Percentiles rank a stretch among this genome's conserved stretches.
phyloP scores from a whole-genome alignment of 2,329 filamentous ascomycete species.

The Fusarium sp. region DNA sequence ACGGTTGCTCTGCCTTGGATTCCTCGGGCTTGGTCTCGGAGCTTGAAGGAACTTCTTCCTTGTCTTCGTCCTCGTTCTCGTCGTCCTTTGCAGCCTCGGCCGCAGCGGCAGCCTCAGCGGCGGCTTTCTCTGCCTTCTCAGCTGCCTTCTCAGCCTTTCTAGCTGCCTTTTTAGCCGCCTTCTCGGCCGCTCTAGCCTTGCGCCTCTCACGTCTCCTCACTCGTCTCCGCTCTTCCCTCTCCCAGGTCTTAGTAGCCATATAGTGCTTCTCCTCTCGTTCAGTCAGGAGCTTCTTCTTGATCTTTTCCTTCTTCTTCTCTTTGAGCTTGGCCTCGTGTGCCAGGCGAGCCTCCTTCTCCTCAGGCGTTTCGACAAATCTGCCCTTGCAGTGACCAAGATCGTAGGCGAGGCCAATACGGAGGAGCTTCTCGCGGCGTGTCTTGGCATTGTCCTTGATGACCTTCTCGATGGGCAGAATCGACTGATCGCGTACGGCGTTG shows the following conservation, averaged over 20 bases:
- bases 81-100: constrained; percentile 37
- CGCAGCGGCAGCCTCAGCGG: constrained; percentile 14
- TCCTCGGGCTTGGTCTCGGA: constrained; percentile 19
- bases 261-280: constrained; percentile 57
- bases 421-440: constrained; percentile 78
- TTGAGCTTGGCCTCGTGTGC: constrained; percentile 62
- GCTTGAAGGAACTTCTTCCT: constrained; percentile 27
- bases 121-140: constrained; percentile 17
- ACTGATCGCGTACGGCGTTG: constrained; percentile 73
- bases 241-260: constrained; percentile 56
- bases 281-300: constrained; percentile 60
- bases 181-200: constrained; percentile 79
- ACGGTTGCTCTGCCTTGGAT: constrained; percentile 29
- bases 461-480: constrained; percentile 71
- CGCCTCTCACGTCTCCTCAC: constrained; percentile 84
- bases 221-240: constrained; percentile 48
- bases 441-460: constrained; percentile 77
- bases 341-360: constrained; percentile 64
- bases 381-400: constrained; percentile 80
- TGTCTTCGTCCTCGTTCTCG: constrained; percentile 33
- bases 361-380: constrained; percentile 63
- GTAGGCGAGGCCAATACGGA: constrained; percentile 78
- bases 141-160: constrained; percentile 39
- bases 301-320: constrained; percentile 54
- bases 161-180: constrained; percentile 44